Evolutionary conservation across 2,329 filamentous ascomycete genomes (phyloP).

Genomic region (Calonectria pseudoreteaudii): DNA sequence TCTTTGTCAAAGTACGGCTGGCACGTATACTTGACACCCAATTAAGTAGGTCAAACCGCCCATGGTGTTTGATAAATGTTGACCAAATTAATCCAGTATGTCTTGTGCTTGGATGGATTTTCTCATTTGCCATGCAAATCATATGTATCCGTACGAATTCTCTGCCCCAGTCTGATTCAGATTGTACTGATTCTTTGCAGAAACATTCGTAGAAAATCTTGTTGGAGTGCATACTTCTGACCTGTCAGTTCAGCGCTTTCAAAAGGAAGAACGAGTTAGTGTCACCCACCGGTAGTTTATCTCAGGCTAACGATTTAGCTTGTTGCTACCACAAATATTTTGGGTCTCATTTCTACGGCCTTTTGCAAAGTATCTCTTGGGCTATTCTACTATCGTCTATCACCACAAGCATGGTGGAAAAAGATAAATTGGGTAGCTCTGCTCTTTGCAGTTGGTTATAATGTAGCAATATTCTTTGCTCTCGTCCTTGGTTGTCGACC

Average conservation of each 20-base stretch:
- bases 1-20: conserved; percentile 34
- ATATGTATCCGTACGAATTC: conserved; percentile 2
- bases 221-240: conserved; percentile 29
- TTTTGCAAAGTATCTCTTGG: neutral
- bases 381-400: neutral
- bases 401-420: neutral
- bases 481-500: conserved; percentile 40
- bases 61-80: neutral
- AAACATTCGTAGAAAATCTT: conserved; percentile 21
- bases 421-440: neutral
- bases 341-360: conserved; percentile 39
- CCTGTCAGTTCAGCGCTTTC: conserved; percentile 19
- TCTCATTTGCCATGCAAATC: neutral
- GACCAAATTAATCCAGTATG: conserved; percentile 12
- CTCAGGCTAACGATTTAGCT: conserved; percentile 44
- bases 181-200: neutral
- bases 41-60: conserved; percentile 18
- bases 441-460: neutral
- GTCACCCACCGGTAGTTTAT: conserved; percentile 10
- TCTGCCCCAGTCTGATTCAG: too few species aligned
- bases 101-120: neutral
- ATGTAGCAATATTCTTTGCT: conserved; percentile 44
- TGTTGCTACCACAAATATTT: conserved; percentile 42
- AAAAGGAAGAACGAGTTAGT: conserved; percentile 11
- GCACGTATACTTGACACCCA: conserved; percentile 4